Evolutionary conservation across 2,329 filamentous ascomycete species (phyloP), one percentile per base, ranked within the genome.

Genomic region (Fusarium cyanostomum): DNA sequence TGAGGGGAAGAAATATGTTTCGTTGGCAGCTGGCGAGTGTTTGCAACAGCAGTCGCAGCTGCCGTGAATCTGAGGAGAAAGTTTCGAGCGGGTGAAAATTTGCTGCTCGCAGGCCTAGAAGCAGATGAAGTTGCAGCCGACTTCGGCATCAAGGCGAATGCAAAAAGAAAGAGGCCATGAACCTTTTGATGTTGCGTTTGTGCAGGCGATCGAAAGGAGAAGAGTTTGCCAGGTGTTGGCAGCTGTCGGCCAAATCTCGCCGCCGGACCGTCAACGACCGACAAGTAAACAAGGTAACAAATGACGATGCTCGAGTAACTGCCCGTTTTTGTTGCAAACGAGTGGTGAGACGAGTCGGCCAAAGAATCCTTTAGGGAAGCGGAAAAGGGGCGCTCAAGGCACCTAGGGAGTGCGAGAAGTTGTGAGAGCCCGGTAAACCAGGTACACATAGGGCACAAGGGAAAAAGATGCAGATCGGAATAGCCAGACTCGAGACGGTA

Each of bases 61-160:
- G 39, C 50, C 42, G 62, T 66, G 62, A 65, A 63, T 59, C 35
- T 52, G 24, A 48, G 49, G 31, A 41, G 43, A 56, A 56, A n/a
- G 18, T 33, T 35, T 34, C 5, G 8, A 41, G 43, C 46, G 34
- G 15, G 45, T 18, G 51, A 39, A 51, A 46, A 26, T 41, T 39
- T 48, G 33, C 45, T 30, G 27, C 18, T 28, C 31, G 31, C 39
- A 50, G 28, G 27, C 38, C 6, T 16, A 27, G 33, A 55, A 35
- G 35, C 35, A 35, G 37, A 46, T 34, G 43, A 45, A 38, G 16
- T 62, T 51, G 15, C 21, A 10, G 12, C 44, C 16, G 33, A 38
- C 39, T 59, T 62, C 10, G 24, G 31, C 12, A 41, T 35, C 18
- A 26, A 39, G 30, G 52, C 42, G 30, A 51, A 46, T 27, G 45